A percentile compares a stretch with the other conserved stretches of the same genome.
These are phyloP conservation scores for Actinidia polygama DNA, from an alignment of 179 eudicot species.

Conservation along the genomic window DNA sequence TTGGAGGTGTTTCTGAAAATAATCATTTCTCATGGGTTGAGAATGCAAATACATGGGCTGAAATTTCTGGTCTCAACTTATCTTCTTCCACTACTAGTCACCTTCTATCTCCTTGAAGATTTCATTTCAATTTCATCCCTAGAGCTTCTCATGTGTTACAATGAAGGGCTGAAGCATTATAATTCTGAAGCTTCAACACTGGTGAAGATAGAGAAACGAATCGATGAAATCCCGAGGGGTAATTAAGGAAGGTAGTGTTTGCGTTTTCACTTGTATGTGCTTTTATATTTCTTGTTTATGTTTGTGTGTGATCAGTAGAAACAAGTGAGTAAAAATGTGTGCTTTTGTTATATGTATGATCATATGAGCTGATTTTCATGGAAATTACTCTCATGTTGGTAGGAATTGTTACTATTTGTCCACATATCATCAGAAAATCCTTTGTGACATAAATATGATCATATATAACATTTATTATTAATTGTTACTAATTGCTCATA, in stretches of 20 bases:
- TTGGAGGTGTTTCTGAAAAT: conserved; percentile 21
- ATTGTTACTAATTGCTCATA: background rate
- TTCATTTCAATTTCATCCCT: background rate
- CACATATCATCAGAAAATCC: background rate
- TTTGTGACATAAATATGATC: background rate
- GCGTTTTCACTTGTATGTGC: background rate
- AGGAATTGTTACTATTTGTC: no score
- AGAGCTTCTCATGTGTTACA: no score
- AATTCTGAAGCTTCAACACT: background rate
- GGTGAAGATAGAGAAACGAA: background rate
- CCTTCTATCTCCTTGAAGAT: background rate
- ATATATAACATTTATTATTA: background rate
- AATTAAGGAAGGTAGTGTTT: conserved; percentile 9
- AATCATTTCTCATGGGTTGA: conserved; percentile 32
- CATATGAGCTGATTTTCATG: no score
- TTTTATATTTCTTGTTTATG: background rate
- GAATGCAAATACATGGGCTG: conserved; percentile 54
- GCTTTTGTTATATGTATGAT: background rate
- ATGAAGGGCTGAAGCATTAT: no score
- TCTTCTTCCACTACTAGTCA: conserved; percentile 32
- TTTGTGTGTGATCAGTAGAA: background rate
- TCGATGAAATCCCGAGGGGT: background rate
- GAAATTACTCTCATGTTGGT: no score
- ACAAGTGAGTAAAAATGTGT: no score
- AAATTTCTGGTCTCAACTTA: conserved; percentile 49